These are phyloP conservation scores for Phanerochaete sordida DNA, from an alignment of 768 basidiomycete species.

Conservation along the genomic window DNA sequence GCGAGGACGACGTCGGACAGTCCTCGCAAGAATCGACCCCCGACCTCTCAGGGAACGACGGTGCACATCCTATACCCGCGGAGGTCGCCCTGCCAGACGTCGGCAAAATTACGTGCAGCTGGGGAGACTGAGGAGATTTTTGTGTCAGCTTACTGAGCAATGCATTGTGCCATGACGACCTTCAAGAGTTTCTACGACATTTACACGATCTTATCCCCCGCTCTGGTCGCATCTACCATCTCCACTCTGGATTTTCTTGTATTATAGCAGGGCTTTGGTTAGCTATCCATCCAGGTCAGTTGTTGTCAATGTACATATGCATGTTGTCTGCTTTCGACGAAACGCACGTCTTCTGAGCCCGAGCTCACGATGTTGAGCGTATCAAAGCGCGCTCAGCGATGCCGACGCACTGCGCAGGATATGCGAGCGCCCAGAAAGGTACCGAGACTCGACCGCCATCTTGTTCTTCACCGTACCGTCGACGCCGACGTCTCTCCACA, in stretches of 20 bases:
- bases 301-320: no score
- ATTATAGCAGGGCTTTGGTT: background rate
- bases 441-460: no score
- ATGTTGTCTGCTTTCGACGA: no score
- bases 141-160: background rate
- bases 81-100: conserved; percentile 27
- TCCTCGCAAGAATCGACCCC: background rate
- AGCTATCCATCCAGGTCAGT: no score
- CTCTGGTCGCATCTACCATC: background rate
- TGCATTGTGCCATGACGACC: background rate
- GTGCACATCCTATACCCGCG: conserved; percentile 5
- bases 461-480: no score
- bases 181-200: background rate
- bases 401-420: no score
- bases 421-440: no score
- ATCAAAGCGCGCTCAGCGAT: no score
- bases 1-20: background rate
- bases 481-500: no score
- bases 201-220: background rate
- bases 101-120: conserved; percentile 29
- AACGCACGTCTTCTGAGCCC: no score
- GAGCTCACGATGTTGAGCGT: no score
- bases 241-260: conserved; percentile 3
- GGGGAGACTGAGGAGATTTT: conserved; percentile 23
- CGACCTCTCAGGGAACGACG: background rate